Evolutionary conservation across 768 basidiomycete genomes (phyloP).

Genomic region (Kondoa subrosea): DNA sequence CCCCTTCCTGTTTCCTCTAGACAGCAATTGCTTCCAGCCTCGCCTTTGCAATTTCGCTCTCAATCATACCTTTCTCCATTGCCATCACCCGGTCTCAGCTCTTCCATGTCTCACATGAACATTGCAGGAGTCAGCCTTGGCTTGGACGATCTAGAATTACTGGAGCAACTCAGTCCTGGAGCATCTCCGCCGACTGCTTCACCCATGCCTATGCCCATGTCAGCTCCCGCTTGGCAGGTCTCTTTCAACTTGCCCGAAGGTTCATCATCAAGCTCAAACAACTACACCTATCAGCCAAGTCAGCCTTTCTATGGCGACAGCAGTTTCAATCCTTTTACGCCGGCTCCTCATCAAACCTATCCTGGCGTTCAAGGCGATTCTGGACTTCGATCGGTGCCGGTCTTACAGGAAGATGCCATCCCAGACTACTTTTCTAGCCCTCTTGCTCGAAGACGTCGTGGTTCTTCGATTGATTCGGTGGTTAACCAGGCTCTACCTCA

Average conservation of each 20-base stretch:
- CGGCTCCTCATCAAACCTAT: background rate
- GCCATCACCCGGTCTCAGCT: background rate
- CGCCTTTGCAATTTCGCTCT: background rate
- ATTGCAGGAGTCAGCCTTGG: constrained; percentile 3
- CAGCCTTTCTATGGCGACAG: background rate
- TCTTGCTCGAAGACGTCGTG: background rate
- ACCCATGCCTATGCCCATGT: background rate
- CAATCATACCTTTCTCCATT: background rate
- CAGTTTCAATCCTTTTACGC: background rate
- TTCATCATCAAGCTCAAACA: background rate
- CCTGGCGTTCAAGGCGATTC: background rate
- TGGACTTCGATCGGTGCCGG: background rate
- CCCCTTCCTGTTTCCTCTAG: background rate
- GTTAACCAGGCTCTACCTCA: background rate
- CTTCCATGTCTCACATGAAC: background rate
- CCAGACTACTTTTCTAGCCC: background rate
- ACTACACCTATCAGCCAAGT: background rate
- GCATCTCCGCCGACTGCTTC: background rate
- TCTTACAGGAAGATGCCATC: background rate
- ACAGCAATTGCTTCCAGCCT: background rate
- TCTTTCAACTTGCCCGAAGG: no score
- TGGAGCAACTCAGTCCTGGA: background rate
- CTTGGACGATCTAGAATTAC: background rate
- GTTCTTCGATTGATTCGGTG: background rate
- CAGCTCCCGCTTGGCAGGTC: constrained; percentile 1